A percentile compares a stretch with the other conserved stretches of the same genome.
Evolutionary conservation across 495 filamentous ascomycete species (phyloP).

Genomic region (Penicillium angulare): DNA sequence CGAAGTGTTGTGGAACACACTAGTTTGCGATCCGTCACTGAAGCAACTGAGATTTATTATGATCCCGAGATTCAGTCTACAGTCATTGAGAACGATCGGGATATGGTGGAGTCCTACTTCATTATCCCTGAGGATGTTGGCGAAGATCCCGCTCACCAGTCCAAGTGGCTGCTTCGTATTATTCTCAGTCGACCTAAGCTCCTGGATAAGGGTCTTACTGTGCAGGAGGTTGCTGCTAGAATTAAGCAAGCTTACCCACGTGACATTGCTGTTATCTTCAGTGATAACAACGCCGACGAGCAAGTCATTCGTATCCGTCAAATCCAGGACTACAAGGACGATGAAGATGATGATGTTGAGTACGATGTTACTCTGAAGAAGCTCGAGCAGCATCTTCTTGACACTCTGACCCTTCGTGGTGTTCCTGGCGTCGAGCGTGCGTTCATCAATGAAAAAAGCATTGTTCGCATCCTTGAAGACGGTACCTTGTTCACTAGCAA

Average conservation of each 20-base stretch:
- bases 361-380: constrained; percentile 89
- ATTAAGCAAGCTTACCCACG: constrained; percentile 86
- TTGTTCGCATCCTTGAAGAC: constrained; percentile 58
- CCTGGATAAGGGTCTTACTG: constrained; percentile 87
- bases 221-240: constrained; percentile 86
- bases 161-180: constrained; percentile 92
- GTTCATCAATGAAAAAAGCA: constrained; percentile 81
- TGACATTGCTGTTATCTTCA: constrained; percentile 91
- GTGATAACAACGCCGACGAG: constrained; percentile 95
- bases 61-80: constrained; percentile 88
- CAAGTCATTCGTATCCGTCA: constrained; percentile 93
- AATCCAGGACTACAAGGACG: constrained; percentile 67
- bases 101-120: constrained; percentile 97
- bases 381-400: constrained; percentile 84
- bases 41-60: constrained; percentile 93
- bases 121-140: constrained; percentile 82
- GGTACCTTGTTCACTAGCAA: constrained; percentile 69
- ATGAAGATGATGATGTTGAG: constrained; percentile 75
- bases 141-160: constrained; percentile 72
- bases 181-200: constrained; percentile 90
- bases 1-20: constrained; percentile 92
- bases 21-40: constrained; percentile 86
- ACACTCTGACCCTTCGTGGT: constrained; percentile 85
- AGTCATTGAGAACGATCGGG: constrained; percentile 78
- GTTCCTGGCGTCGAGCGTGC: constrained; percentile 84